A percentile compares a stretch with the other conserved stretches of the same genome.
Conservation (phyloP, 78 protist species). For the Monosiga brevicollis region DNA sequence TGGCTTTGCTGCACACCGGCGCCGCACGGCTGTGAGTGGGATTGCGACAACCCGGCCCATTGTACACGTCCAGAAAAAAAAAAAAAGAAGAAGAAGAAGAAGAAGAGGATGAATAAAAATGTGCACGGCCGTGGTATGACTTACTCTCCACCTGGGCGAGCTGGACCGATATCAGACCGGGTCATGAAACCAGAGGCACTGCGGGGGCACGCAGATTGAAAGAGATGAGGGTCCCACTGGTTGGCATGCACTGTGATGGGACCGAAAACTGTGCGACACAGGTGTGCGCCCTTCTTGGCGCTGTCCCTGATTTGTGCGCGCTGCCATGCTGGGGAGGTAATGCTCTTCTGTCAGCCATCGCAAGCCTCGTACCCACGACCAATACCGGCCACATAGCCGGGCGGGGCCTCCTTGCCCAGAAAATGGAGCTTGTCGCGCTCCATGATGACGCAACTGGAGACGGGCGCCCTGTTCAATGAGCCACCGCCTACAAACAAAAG, state of each 20-base stretch:
- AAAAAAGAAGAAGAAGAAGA: background rate
- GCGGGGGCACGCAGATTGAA: background rate
- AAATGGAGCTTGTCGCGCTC: background rate
- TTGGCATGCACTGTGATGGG: background rate
- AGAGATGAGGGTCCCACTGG: background rate
- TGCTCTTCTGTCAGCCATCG: no score
- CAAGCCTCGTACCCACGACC: constrained; percentile 67
- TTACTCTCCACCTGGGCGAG: constrained; percentile 3
- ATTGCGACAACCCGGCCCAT: background rate
- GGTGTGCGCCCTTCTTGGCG: background rate
- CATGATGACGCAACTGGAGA: no score
- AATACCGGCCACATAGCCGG: constrained; percentile 74
- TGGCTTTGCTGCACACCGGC: constrained; percentile 2
- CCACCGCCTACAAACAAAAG: no score
- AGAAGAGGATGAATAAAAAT: background rate
- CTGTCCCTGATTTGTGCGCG: no score
- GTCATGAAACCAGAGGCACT: constrained; percentile 89
- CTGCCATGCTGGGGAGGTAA: background rate
- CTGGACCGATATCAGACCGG: constrained; percentile 82
- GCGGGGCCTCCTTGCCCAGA: constrained; percentile 20
- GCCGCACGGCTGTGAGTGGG: background rate
- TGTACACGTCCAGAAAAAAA: background rate
- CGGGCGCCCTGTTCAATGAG: no score
- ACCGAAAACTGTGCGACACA: background rate
- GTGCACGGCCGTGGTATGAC: background rate